phyloP scores from a whole-genome alignment of 805 yeast genomes.

The Sungouiozyma intestinalis region DNA sequence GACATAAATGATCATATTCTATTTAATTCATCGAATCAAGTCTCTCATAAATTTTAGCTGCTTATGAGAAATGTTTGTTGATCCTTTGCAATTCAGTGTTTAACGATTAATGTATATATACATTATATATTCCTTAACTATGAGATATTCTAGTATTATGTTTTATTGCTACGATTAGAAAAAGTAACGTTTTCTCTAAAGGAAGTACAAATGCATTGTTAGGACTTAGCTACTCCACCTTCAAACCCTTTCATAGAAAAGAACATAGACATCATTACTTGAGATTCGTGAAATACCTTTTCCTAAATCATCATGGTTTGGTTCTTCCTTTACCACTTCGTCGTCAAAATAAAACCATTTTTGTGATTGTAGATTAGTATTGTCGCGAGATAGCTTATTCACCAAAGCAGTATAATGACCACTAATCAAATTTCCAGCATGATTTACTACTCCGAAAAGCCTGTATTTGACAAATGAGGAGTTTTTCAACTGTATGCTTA shows the following conservation, averaged over 20 bases:
- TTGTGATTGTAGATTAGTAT: conserved; percentile 27
- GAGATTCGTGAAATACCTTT: conserved; percentile 32
- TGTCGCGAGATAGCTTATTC: conserved; percentile 35
- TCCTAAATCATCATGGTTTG: conserved; percentile 38
- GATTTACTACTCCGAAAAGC: conserved; percentile 57
- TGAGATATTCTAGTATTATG: background rate
- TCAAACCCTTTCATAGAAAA: conserved; percentile 45
- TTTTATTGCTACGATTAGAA: too few relatives aligned
- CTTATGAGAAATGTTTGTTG: background rate
- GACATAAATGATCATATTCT: background rate
- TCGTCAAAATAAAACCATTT: conserved; percentile 73
- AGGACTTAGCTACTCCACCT: background rate
- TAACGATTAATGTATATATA: background rate
- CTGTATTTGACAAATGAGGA: conserved; percentile 34
- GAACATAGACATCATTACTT: conserved; percentile 54
- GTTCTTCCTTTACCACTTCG: conserved; percentile 40
- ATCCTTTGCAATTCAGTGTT: background rate
- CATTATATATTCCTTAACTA: background rate
- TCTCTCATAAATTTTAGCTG: background rate
- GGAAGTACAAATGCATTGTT: too few relatives aligned
- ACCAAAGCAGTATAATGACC: conserved; percentile 72
- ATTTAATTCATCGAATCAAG: background rate
- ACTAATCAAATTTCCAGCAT: conserved; percentile 55
- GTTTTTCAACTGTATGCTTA: conserved; percentile 38
- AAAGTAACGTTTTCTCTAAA: too few relatives aligned